A percentile compares a stretch with the other conserved stretches of the same genome.
Evolutionary conservation across 148 eudicot species (phyloP).

Genomic region (Fagopyrum tataricum): DNA sequence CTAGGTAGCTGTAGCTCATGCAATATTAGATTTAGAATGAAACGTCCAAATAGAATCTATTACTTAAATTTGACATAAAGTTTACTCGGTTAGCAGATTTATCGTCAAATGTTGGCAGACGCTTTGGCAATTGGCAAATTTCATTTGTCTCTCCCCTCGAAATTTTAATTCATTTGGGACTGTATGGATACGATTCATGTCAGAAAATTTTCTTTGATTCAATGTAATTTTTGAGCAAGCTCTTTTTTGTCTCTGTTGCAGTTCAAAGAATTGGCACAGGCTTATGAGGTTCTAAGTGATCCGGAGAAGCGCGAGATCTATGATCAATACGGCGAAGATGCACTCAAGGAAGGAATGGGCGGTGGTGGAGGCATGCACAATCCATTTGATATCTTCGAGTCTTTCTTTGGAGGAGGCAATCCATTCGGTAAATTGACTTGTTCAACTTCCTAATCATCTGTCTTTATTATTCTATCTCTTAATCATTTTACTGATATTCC

Average conservation of each 20-base stretch:
- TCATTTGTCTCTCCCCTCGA: neutral
- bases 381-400: constrained; percentile 14
- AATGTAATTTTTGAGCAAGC: neutral
- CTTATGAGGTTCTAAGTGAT: constrained; percentile 14
- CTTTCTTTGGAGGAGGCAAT: constrained; percentile 8
- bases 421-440: constrained; percentile 9
- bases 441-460: neutral
- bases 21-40: neutral
- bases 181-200: neutral
- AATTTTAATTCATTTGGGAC: neutral
- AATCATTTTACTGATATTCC: neutral
- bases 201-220: neutral
- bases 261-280: constrained; percentile 15
- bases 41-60: neutral
- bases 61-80: neutral
- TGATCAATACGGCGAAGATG: constrained; percentile 12
- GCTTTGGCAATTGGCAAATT: too few relatives aligned
- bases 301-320: constrained; percentile 17
- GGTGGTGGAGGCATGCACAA: constrained; percentile 12
- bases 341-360: constrained; percentile 15
- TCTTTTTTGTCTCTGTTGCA: neutral
- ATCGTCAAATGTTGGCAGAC: neutral
- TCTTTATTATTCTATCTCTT: neutral
- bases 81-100: neutral
- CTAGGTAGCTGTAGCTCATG: neutral